Base-by-base conservation (phyloP, 2,329 filamentous ascomycete species). In the Colletotrichum lentis region DNA sequence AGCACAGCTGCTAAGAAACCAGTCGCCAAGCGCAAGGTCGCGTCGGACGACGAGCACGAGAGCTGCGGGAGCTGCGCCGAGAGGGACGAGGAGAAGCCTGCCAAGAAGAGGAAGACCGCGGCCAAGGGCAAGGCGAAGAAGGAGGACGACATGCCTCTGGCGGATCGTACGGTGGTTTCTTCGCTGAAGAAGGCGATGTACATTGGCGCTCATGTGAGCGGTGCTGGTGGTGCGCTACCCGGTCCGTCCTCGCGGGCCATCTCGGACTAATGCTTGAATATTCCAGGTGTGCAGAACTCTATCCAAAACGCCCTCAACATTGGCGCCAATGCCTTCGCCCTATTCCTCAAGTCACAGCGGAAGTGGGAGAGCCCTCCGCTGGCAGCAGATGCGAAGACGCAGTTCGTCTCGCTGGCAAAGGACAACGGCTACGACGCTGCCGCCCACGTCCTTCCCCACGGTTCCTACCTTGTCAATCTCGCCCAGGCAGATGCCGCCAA, bases 381-480 rank as follows among this genome's bases (percentile, higher is more conserved):
- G 5, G 84, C 90, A 31, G 79, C 88, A 46, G 88, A 91, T 31
- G 87, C 90, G 61, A 84, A 86, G 57, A 84, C 88, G 49, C 85
- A 88, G 46, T 99, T 98, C 80, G 86, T 86, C 64, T 83, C 84
- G 50, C 81, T 88, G 39, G 92, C 93, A 75, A 83, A 86, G 58
- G 81, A 89, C 57, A 88, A 95, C 76, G 81, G 82, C 57, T 97
- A 95, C 78, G 88, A 92, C 74, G 86, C 89, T 7, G 84, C 83
- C 64, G 86, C 88, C 76, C 90, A 93, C 79, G 87, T 94, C 74
- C 88, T 99, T 1, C 96, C 96, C 0, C 96, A 99, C 77, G 96
- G 96, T 41, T 97, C 93, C 1, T 99, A 99, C 77, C 90, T 99
- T 8, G 94, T 99, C 75, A 99, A 99, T 76, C 88, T 99, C 6